These are phyloP conservation scores for Zalaria sp. DNA, from an alignment of 2,329 filamentous ascomycete genomes.

Conservation along the genomic window DNA sequence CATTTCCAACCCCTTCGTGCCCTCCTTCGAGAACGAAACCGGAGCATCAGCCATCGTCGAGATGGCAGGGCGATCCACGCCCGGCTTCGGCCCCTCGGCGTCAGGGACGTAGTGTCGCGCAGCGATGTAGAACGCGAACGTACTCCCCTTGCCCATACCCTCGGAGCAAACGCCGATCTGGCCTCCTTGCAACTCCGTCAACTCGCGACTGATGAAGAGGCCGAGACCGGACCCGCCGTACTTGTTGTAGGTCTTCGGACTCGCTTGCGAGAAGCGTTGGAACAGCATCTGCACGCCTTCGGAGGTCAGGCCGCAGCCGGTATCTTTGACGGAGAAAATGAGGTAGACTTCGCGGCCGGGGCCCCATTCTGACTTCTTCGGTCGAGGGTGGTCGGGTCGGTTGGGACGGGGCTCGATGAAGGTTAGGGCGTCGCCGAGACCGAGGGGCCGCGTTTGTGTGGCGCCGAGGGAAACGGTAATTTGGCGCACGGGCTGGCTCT, in stretches of 20 bases:
- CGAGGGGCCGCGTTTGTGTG: slow-evolving; percentile 16
- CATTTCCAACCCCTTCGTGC: background rate
- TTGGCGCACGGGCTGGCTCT: slow-evolving; percentile 17
- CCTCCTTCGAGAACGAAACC: background rate
- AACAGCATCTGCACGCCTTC: slow-evolving; percentile 38
- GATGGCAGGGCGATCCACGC: background rate
- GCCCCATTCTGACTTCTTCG: slow-evolving; percentile 8
- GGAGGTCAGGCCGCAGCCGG: slow-evolving; percentile 19
- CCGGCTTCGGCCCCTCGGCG: background rate
- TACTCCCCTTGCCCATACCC: slow-evolving; percentile 41
- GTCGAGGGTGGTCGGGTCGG: slow-evolving; percentile 7
- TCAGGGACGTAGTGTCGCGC: slow-evolving; percentile 28
- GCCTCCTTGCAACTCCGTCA: slow-evolving; percentile 55
- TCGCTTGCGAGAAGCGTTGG: slow-evolving; percentile 54
- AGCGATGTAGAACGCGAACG: slow-evolving; percentile 52
- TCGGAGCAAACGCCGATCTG: slow-evolving; percentile 49
- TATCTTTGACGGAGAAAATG: slow-evolving; percentile 20
- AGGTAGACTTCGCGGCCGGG: slow-evolving; percentile 22
- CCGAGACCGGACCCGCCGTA: slow-evolving; percentile 57
- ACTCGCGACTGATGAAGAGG: slow-evolving; percentile 52
- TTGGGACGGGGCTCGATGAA: slow-evolving; percentile 16
- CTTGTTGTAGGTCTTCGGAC: slow-evolving; percentile 49
- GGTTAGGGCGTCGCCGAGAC: slow-evolving; percentile 16
- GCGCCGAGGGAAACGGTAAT: slow-evolving; percentile 26
- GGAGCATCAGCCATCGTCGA: background rate